Percentiles rank a stretch among this genome's conserved stretches.
Evolutionary conservation across 495 filamentous ascomycete species (phyloP).

Genomic region (Cercophora samala): DNA sequence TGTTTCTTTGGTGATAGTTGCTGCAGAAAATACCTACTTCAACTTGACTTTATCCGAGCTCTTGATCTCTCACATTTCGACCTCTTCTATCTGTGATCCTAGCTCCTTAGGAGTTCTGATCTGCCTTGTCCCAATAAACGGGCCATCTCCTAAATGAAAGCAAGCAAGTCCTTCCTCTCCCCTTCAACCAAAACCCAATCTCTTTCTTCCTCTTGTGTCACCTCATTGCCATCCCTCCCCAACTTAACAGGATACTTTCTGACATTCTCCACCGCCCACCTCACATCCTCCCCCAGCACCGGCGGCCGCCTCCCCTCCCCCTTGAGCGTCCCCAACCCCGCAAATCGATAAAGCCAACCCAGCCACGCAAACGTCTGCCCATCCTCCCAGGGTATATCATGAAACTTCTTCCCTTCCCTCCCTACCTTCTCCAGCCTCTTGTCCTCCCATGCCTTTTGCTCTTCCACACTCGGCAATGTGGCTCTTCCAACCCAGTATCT

Average conservation of each 20-base stretch:
- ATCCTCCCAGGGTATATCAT: constrained; percentile 47
- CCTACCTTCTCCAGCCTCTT: constrained; percentile 26
- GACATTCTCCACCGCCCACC: constrained; percentile 49
- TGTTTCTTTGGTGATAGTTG: not conserved
- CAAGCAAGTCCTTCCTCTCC: constrained; percentile 4
- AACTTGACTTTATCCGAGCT: not conserved
- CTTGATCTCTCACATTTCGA: no score
- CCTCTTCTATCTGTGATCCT: no score
- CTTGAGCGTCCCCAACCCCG: constrained; percentile 39
- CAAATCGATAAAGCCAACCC: constrained; percentile 39
- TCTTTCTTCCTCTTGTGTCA: not conserved
- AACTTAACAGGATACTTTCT: constrained; percentile 47
- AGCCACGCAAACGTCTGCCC: constrained; percentile 46
- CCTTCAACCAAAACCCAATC: constrained; percentile 6
- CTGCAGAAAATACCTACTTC: not conserved
- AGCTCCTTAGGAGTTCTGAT: no score
- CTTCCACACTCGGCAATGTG: constrained; percentile 31
- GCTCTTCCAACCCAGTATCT: constrained; percentile 41
- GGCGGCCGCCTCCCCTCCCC: constrained; percentile 47
- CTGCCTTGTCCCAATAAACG: not conserved
- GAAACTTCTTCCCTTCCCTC: constrained; percentile 39
- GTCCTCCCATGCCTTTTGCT: constrained; percentile 43
- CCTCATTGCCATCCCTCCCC: constrained; percentile 25
- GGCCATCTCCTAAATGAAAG: not conserved
- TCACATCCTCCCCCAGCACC: constrained; percentile 37